These are phyloP conservation scores for Syncephalastrum sp. DNA, from an alignment of 371 early-diverging fungal species.

Conservation along the genomic window DNA sequence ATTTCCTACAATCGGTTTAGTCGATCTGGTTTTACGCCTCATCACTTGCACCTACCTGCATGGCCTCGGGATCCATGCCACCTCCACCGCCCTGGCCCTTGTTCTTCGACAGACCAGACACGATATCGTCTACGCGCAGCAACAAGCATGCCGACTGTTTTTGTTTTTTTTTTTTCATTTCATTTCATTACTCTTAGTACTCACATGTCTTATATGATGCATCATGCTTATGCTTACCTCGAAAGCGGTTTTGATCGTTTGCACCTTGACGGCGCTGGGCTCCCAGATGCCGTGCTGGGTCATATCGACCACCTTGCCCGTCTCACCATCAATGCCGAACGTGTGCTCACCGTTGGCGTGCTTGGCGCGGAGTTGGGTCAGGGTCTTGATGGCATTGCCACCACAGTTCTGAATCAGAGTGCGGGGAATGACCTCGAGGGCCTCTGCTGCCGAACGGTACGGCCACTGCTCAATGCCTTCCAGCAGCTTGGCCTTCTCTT, in stretches of 20 bases:
- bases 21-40: background rate
- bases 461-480: conserved; percentile 96
- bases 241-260: conserved; percentile 99
- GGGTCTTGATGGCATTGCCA: conserved; percentile 92
- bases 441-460: conserved; percentile 91
- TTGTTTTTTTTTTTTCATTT: no score
- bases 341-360: conserved; percentile 86
- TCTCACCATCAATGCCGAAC: conserved; percentile 97
- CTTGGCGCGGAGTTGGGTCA: conserved; percentile 95
- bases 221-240: conserved; percentile 57
- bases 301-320: conserved; percentile 97
- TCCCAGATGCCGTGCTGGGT: conserved; percentile 97
- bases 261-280: conserved; percentile 99
- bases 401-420: conserved; percentile 99
- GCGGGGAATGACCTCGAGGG: conserved; percentile 98
- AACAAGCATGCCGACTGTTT: conserved; percentile 83
- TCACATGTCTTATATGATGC: background rate
- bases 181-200: no score
- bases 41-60: conserved; percentile 10
- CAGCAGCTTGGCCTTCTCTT: conserved; percentile 87
- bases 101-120: conserved; percentile 83
- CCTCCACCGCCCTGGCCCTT: conserved; percentile 37
- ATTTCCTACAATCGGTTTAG: conserved; percentile 13
- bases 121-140: conserved; percentile 97
- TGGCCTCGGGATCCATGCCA: conserved; percentile 11